phyloP scores from a whole-genome alignment of 139 green algal genomes.

The Astrephomene gubernaculifera region DNA sequence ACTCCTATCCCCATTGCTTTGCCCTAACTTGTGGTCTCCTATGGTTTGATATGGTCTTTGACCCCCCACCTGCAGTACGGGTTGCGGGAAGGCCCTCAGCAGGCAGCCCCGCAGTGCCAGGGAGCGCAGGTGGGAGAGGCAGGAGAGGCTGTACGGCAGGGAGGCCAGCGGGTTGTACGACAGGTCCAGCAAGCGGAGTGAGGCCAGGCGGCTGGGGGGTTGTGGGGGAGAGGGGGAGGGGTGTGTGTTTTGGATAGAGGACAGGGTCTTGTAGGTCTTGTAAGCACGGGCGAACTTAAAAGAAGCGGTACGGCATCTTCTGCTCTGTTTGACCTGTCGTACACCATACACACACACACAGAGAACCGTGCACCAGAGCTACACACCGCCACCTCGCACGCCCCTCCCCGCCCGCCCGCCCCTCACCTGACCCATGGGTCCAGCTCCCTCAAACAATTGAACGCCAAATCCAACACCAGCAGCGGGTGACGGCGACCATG shows the following conservation, averaged over 20 bases:
- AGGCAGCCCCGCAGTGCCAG: background rate
- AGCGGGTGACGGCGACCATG: background rate
- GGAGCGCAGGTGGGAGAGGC: background rate
- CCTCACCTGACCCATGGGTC: background rate
- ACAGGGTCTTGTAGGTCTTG: no score
- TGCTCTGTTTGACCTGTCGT: no score
- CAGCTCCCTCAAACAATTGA: slow-evolving; percentile 14
- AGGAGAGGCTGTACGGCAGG: background rate
- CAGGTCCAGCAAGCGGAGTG: slow-evolving; percentile 28
- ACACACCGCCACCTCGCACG: no score
- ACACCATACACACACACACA: no score
- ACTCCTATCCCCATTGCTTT: no score
- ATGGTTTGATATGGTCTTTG: no score
- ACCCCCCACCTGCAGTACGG: background rate
- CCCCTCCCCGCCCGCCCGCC: background rate
- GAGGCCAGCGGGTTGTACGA: slow-evolving; percentile 26
- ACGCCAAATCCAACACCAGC: slow-evolving; percentile 19
- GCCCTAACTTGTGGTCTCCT: no score
- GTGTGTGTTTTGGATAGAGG: no score
- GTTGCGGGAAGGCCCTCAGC: background rate
- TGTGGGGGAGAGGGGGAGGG: background rate
- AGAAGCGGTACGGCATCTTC: no score
- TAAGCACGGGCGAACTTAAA: no score
- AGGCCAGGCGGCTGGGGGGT: background rate
- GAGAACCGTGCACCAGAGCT: no score